Evolutionary conservation across 805 yeast species (phyloP).

Genomic region (Komagataella populi): DNA sequence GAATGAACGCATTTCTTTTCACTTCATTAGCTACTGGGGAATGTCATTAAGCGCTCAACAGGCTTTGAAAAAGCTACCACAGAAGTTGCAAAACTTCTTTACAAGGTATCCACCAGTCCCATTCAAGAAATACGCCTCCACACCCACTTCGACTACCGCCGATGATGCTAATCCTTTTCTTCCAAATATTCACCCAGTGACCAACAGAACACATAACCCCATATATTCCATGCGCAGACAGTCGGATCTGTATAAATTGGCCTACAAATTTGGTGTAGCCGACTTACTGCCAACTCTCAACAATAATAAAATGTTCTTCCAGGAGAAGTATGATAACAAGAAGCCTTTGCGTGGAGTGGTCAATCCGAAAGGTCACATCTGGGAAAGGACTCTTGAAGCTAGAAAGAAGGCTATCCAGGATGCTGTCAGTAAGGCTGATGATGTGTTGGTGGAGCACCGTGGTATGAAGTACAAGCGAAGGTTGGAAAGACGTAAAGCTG

Average conservation of each 20-base stretch:
- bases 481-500: constrained; percentile 25
- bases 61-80: constrained; percentile 43
- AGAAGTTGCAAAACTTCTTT: constrained; percentile 59
- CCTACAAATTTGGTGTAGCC: constrained; percentile 66
- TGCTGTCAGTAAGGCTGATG: constrained; percentile 58
- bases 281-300: constrained; percentile 61
- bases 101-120: constrained; percentile 77
- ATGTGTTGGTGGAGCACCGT: constrained; percentile 50
- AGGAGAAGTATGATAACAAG: constrained; percentile 61
- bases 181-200: constrained; percentile 73
- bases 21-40: background rate
- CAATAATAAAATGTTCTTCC: constrained; percentile 54
- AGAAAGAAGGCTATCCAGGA: constrained; percentile 48
- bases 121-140: constrained; percentile 47
- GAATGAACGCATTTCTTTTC: background rate
- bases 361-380: constrained; percentile 67
- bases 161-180: constrained; percentile 75
- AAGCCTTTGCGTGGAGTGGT: constrained; percentile 64
- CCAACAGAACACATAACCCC: constrained; percentile 67
- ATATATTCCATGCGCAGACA: constrained; percentile 71
- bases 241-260: constrained; percentile 72
- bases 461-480: constrained; percentile 34
- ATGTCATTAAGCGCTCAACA: constrained; percentile 14
- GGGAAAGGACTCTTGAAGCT: constrained; percentile 54
- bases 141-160: constrained; percentile 53